Percentiles rank a stretch among this genome's conserved stretches.
Evolutionary conservation across 305 asterid species (phyloP).

Genomic region (Fraxinus platypoda): DNA sequence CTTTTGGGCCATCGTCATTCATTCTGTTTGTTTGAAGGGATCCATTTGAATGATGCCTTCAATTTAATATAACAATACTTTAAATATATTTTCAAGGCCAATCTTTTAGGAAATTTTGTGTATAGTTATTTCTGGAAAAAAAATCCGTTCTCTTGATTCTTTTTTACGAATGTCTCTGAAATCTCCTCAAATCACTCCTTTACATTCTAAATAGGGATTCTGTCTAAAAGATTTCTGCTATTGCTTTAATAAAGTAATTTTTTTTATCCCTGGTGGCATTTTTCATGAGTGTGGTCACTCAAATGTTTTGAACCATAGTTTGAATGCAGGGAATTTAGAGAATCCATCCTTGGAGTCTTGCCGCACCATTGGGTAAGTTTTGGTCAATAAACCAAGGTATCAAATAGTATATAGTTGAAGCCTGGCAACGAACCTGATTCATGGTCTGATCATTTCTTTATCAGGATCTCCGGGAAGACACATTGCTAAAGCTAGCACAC

Average conservation of each 20-base stretch:
- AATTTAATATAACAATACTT: background rate
- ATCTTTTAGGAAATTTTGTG: constrained; percentile 1
- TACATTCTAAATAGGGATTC: background rate
- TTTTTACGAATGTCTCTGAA: background rate
- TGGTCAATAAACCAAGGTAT: background rate
- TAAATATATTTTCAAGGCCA: background rate
- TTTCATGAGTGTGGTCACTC: constrained; percentile 28
- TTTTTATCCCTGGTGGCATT: background rate
- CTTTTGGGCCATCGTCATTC: background rate
- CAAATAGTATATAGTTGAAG: constrained; percentile 6
- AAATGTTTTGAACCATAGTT: constrained; percentile 52
- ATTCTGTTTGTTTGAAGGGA: background rate
- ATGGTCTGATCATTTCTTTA: constrained; percentile 22
- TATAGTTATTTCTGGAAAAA: background rate
- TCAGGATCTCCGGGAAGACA: constrained; percentile 97
- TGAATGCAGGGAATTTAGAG: constrained; percentile 96
- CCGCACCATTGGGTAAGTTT: constrained; percentile 91
- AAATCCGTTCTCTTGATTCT: background rate
- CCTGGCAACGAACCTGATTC: constrained; percentile 22
- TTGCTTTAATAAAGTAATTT: background rate
- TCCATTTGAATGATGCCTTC: background rate
- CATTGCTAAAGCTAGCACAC: constrained; percentile 71
- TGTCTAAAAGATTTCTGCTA: background rate
- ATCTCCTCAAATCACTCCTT: constrained; percentile 1
- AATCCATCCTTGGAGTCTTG: constrained; percentile 93